A percentile compares a stretch with the other conserved stretches of the same genome.
Conservation (phyloP, 2,329 filamentous ascomycete species). For the Rutstroemia sp. region DNA sequence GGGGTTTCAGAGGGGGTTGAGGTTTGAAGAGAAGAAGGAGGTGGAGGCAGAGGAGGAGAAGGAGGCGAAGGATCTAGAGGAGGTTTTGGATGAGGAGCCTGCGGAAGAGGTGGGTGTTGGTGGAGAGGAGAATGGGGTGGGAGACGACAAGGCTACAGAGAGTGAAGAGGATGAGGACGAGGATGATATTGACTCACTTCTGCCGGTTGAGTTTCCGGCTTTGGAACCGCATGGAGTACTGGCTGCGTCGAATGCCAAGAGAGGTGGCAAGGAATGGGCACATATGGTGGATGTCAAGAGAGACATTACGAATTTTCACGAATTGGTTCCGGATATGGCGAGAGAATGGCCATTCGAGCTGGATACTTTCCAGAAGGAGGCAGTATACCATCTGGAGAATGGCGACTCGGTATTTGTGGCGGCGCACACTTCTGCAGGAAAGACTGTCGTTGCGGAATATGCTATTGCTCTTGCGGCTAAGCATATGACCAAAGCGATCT, state of each 20-base stretch:
- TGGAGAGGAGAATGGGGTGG: constrained; percentile 27
- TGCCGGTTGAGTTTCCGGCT: constrained; percentile 90
- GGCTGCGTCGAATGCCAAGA: constrained; percentile 61
- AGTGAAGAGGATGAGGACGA: constrained; percentile 44
- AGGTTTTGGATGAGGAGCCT: constrained; percentile 7
- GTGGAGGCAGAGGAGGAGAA: constrained; percentile 51
- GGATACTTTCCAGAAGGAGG: constrained; percentile 97
- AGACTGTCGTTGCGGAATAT: constrained; percentile 97
- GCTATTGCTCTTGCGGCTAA: constrained; percentile 93
- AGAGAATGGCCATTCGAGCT: constrained; percentile 94
- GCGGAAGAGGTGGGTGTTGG: constrained; percentile 23
- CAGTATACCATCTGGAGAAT: constrained; percentile 92
- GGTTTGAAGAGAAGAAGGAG: constrained; percentile 55
- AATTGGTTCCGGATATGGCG: constrained; percentile 94
- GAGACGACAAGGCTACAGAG: constrained; percentile 28
- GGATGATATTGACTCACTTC: constrained; percentile 73
- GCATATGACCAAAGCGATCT: constrained; percentile 99
- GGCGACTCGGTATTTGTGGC: constrained; percentile 98
- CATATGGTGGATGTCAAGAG: constrained; percentile 96
- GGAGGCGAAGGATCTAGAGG: constrained; percentile 30
- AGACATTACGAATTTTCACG: constrained; percentile 87
- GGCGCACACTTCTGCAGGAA: constrained; percentile 93
- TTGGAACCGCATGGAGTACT: constrained; percentile 77
- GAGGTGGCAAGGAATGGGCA: constrained; percentile 83
- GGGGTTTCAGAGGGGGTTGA: constrained; percentile 71